These are phyloP conservation scores for Agapanthus africanus DNA, from an alignment of 106 monocot species.

Conservation along the genomic window DNA sequence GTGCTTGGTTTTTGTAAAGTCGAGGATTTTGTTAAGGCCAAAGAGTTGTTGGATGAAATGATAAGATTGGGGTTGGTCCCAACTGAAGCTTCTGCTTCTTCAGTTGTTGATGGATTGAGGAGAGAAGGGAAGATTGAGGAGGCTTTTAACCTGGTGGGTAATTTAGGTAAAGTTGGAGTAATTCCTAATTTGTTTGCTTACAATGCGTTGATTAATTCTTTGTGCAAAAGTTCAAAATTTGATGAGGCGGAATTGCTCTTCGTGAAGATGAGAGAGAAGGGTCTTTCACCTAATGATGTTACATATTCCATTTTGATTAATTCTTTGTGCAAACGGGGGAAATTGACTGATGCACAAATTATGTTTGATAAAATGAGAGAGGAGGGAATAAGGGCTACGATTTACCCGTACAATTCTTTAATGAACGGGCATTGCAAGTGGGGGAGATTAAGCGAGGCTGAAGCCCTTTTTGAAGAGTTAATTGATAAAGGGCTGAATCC, in stretches of 20 bases:
- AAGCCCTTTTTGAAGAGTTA: conserved; percentile 42
- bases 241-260: conserved; percentile 69
- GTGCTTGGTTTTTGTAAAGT: conserved; percentile 57
- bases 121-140: conserved; percentile 49
- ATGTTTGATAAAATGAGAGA: conserved; percentile 54
- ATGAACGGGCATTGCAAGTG: conserved; percentile 72
- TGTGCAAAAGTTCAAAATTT: conserved; percentile 66
- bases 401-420: conserved; percentile 88
- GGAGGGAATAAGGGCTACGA: conserved; percentile 29
- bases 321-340: conserved; percentile 61
- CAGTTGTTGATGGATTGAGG: conserved; percentile 65
- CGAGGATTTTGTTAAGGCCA: conserved; percentile 36
- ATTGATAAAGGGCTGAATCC: conserved; percentile 44
- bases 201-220: conserved; percentile 77
- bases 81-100: conserved; percentile 50
- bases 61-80: conserved; percentile 46
- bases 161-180: conserved; percentile 47
- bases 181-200: conserved; percentile 80
- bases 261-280: conserved; percentile 47
- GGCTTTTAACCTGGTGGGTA: conserved; percentile 61
- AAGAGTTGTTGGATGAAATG: conserved; percentile 56
- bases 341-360: conserved; percentile 30
- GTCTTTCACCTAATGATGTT: conserved; percentile 66
- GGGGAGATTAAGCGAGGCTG: conserved; percentile 50
- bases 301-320: conserved; percentile 85